A percentile compares a stretch with the other conserved stretches of the same genome.
phyloP scores from a whole-genome alignment of 352 stramenopile species.

The Globisporangium canariense region DNA sequence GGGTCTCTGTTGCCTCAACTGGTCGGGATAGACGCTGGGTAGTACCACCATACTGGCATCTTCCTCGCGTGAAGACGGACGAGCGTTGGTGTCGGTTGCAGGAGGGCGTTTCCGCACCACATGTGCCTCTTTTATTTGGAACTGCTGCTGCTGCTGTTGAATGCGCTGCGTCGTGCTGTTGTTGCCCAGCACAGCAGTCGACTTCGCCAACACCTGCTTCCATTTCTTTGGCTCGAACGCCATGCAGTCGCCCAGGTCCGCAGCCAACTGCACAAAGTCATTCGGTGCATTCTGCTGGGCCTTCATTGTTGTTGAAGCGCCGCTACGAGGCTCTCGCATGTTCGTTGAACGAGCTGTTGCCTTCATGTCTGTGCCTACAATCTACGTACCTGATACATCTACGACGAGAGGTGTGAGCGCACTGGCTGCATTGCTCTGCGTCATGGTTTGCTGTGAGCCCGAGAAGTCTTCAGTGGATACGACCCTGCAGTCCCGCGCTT shows the following conservation, averaged over 20 bases:
- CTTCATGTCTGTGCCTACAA: background rate
- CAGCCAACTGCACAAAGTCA: conserved; percentile 50
- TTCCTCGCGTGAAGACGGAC: conserved; percentile 33
- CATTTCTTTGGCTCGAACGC: conserved; percentile 60
- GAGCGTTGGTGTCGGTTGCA: background rate
- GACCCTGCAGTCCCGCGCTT: background rate
- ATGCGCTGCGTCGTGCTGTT: background rate
- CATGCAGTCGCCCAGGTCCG: conserved; percentile 43
- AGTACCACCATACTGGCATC: conserved; percentile 7
- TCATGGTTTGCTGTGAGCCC: background rate
- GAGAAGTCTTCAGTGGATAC: background rate
- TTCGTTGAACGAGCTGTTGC: background rate
- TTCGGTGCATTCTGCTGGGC: conserved; percentile 11
- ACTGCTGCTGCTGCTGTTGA: background rate
- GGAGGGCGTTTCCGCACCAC: background rate
- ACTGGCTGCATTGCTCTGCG: background rate
- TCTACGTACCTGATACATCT: background rate
- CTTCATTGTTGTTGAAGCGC: too few species aligned
- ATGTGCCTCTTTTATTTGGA: background rate
- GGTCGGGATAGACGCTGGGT: background rate
- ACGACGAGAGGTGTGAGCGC: background rate
- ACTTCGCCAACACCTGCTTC: conserved; percentile 43
- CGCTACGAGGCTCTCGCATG: background rate
- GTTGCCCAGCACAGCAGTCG: conserved; percentile 19
- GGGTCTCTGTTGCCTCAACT: background rate